phyloP scores from a whole-genome alignment of 148 eudicot species.

The Persicaria maculosa region DNA sequence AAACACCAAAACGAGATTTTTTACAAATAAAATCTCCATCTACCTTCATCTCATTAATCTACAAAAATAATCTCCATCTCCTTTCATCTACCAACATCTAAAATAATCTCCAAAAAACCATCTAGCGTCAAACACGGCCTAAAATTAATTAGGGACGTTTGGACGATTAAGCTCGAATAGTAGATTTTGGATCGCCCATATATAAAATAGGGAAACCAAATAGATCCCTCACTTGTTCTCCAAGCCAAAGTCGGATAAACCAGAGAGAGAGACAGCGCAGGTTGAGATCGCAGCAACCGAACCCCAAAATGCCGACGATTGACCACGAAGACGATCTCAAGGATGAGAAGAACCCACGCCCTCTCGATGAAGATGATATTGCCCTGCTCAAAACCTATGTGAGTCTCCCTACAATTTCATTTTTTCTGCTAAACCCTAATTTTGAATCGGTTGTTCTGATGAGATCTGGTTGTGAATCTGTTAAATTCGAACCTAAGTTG shows the following conservation, averaged over 20 bases:
- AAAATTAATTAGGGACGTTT: too few relatives aligned
- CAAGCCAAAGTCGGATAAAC: neutral
- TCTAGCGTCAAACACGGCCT: too few relatives aligned
- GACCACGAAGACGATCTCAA: constrained; percentile 77
- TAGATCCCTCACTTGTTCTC: neutral
- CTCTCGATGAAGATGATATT: constrained; percentile 94
- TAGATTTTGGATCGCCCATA: neutral
- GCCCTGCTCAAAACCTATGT: constrained; percentile 93
- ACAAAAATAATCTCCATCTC: too few relatives aligned
- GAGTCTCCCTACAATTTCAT: constrained; percentile 9
- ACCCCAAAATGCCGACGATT: constrained; percentile 36
- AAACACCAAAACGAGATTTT: too few relatives aligned
- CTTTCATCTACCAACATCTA: too few relatives aligned
- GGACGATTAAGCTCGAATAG: too few relatives aligned
- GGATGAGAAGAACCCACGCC: constrained; percentile 83
- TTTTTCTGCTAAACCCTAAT: neutral
- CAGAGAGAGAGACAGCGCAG: neutral
- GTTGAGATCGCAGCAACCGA: neutral
- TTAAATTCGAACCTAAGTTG: neutral
- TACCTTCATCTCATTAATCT: too few relatives aligned
- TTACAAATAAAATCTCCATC: too few relatives aligned
- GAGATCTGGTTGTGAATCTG: neutral
- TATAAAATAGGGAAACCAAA: neutral
- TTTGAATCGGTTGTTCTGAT: neutral
- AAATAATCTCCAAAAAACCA: too few relatives aligned